Percentiles rank a stretch among this genome's conserved stretches.
These are phyloP conservation scores for Poa annua DNA, from an alignment of 176 grass and related monocot genomes.

Conservation along the genomic window DNA sequence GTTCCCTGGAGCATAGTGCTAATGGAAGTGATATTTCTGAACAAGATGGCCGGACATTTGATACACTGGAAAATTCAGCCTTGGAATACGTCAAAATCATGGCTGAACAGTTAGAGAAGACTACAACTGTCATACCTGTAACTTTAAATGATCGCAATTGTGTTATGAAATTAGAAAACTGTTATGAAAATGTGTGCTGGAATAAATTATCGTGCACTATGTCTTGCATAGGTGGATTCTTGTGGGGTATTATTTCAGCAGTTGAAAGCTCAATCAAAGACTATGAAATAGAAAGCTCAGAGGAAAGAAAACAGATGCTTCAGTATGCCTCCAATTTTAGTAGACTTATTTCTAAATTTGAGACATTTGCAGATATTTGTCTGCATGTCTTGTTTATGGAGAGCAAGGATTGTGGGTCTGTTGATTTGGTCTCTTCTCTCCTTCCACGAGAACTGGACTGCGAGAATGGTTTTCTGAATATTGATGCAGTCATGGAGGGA, in stretches of 20 bases:
- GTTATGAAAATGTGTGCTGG: conserved; percentile 48
- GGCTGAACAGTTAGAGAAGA: conserved; percentile 62
- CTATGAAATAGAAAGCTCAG: conserved; percentile 35
- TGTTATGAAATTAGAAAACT: conserved; percentile 67
- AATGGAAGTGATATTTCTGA: conserved; percentile 35
- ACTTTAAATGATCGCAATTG: conserved; percentile 43
- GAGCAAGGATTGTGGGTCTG: conserved; percentile 43
- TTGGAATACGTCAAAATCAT: conserved; percentile 60
- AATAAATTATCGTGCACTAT: conserved; percentile 63
- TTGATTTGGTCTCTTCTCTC: conserved; percentile 31
- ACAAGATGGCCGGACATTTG: conserved; percentile 43
- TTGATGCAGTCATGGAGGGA: conserved; percentile 58
- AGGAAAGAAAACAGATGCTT: conserved; percentile 42
- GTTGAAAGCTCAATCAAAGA: conserved; percentile 53
- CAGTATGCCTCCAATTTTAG: conserved; percentile 65
- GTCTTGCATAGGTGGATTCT: conserved; percentile 83
- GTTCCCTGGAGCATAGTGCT: conserved; percentile 33
- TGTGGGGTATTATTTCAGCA: conserved; percentile 75
- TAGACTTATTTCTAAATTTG: conserved; percentile 62
- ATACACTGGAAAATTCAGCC: conserved; percentile 49
- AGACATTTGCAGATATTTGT: conserved; percentile 73
- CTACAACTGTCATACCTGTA: conserved; percentile 50
- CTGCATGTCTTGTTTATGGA: conserved; percentile 73
- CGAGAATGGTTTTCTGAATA: conserved; percentile 60
- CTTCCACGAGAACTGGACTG: conserved; percentile 49